Percentiles rank a stretch among this genome's conserved stretches.
phyloP scores from a whole-genome alignment of 176 grass and related monocot genomes.

The Leersia perrieri region DNA sequence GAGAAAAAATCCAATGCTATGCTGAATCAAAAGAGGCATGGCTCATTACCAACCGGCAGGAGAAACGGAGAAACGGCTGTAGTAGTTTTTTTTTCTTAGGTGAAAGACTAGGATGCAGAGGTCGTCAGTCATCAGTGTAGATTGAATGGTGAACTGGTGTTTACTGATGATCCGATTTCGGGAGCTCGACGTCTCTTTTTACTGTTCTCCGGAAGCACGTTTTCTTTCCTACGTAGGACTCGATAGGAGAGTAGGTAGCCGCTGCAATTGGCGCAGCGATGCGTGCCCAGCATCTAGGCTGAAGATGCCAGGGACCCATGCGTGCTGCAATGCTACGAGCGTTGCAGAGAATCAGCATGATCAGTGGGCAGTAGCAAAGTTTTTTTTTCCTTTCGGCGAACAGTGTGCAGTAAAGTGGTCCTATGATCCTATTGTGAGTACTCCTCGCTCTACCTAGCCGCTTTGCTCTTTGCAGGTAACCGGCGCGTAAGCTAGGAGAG shows the following conservation, averaged over 20 bases:
- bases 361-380: background rate
- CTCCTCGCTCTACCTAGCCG: slow-evolving; percentile 5
- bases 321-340: slow-evolving; percentile 33
- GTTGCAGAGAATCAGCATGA: slow-evolving; percentile 9
- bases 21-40: no score
- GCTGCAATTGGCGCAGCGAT: background rate
- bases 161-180: background rate
- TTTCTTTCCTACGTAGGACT: background rate
- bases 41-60: background rate
- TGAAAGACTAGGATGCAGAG: background rate
- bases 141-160: background rate
- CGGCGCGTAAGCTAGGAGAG: slow-evolving; percentile 12
- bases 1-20: no score
- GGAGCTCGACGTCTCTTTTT: background rate
- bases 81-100: background rate
- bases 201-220: background rate
- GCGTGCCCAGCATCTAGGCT: slow-evolving; percentile 1
- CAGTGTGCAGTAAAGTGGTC: slow-evolving; percentile 18
- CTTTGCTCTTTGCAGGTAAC: slow-evolving; percentile 9
- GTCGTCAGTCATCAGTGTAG: background rate
- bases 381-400: background rate
- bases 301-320: slow-evolving; percentile 36
- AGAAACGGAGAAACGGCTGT: background rate
- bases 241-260: background rate
- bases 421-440: slow-evolving; percentile 7